Evolutionary conservation across 2,329 filamentous ascomycete genomes (phyloP).

Genomic region (Penicillium sp.): DNA sequence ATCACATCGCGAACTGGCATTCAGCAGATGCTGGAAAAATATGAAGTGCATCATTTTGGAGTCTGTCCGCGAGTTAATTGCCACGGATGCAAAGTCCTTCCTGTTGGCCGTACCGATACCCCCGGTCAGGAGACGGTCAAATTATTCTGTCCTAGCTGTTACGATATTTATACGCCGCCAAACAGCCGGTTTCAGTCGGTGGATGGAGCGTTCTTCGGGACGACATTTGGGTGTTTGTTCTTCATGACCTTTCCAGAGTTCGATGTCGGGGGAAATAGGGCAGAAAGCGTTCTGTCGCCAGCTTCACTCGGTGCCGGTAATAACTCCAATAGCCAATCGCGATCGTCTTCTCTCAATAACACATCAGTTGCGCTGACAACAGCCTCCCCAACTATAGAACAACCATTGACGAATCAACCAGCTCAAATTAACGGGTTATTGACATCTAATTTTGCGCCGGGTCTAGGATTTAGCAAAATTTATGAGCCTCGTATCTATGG

Average conservation of each 20-base stretch:
- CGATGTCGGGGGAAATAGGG: slow-evolving; percentile 69
- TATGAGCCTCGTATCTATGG: slow-evolving; percentile 97
- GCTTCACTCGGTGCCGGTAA: slow-evolving; percentile 20
- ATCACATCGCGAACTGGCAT: slow-evolving; percentile 95
- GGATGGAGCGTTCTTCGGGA: slow-evolving; percentile 96
- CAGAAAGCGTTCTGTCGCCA: slow-evolving; percentile 43
- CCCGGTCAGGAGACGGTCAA: slow-evolving; percentile 97
- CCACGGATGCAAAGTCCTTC: slow-evolving; percentile 82
- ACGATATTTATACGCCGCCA: slow-evolving; percentile 94
- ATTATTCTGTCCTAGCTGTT: slow-evolving; percentile 92
- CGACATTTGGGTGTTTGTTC: slow-evolving; percentile 94
- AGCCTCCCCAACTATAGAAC: slow-evolving; percentile 27
- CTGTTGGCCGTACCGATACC: slow-evolving; percentile 89
- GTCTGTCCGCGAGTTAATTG: slow-evolving; percentile 93
- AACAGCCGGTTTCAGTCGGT: slow-evolving; percentile 97
- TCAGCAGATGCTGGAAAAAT: slow-evolving; percentile 99
- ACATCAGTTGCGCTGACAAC: slow-evolving; percentile 20
- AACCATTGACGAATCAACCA: slow-evolving; percentile 42
- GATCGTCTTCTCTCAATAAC: slow-evolving; percentile 27
- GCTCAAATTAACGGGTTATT: slow-evolving; percentile 76
- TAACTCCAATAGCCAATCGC: slow-evolving; percentile 26
- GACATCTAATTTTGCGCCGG: slow-evolving; percentile 80
- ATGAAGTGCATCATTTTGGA: slow-evolving; percentile 94
- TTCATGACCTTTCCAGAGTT: slow-evolving; percentile 98
- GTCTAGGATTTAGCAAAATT: slow-evolving; percentile 74